Base-by-base conservation (phyloP, 805 yeast genomes). In the Phaffomyces thermotolerans region DNA sequence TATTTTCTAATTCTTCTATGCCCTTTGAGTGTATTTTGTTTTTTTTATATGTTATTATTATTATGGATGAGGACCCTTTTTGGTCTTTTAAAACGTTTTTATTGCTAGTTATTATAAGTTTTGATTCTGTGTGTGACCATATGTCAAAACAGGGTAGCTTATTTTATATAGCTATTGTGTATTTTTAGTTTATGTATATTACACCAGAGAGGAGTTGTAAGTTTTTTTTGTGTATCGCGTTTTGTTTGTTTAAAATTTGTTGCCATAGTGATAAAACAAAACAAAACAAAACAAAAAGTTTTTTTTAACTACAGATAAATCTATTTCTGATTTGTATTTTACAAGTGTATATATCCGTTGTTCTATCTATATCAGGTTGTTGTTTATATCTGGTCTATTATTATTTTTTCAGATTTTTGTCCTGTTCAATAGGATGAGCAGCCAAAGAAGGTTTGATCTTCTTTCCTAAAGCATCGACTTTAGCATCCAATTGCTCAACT, bases 131-230 rank as follows among this genome's bases (percentile, higher is more conserved):
- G 29, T 27, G 29, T 10, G 29, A 8, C 6, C 13, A 10, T 8
- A 9, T 25, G 17, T 31, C 34, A n/a, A n/a, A 8, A 8, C 8
- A 8, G 18, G 17, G 17, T 12, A 9, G 29, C 29, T 27, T 27
- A 8, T 27, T 27, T 27, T 27, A 27, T 27, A 12, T 33, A 18
- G 34, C 9, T 34, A 33, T 37, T 39, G 45, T 43, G 46, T 43
- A 43, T 43, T 43, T 34, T 43, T 39, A 39, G 42, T 38, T 43
- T 39, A 43, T 39, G 46, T 39, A 39, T 34, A 39, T 39, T 43
- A 43, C 23, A 30, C 40, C 39, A 24, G 41, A 31, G 8, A n/a
- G 3, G 13, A 5, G 31, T 29, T 13, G 31, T n/a, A n/a, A n/a
- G n/a, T n/a, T n/a, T n/a, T n/a, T n/a, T n/a, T n/a, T n/a, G n/a